Evolutionary conservation across 1,284 basidiomycete genomes (phyloP), one percentile per base, ranked within the genome.

Genomic region (Sporisorium sorghi): DNA sequence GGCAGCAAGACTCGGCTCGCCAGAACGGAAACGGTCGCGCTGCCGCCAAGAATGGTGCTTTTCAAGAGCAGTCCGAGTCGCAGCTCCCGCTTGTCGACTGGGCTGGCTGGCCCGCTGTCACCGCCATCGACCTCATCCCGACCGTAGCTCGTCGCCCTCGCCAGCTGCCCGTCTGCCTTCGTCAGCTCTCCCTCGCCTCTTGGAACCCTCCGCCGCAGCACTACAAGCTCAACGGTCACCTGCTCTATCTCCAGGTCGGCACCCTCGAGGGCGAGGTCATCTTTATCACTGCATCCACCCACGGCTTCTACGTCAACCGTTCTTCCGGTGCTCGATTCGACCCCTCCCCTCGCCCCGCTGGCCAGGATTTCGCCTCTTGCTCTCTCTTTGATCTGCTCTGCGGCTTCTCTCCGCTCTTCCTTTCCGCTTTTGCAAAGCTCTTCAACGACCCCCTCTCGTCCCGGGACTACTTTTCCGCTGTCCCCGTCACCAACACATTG

Each of bases 151-250:
- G 76, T 23, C 49, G 68, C 23, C 81, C 72, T 44, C 78, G 81
- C 19, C 33, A 70, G 77, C 63, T 85, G 79, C 74, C 84, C 75
- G 24, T 76, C 69, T 83, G 77, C 81, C 85, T 89, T 42, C 86
- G 85, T 64, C 81, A 85, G n/a, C 84, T 88, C 64, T 84, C 86
- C 64, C 80, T 89, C 52, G 87, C 87, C 26, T 86, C 86, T n/a
- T 89, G 88, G 87, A 88, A 88, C 80, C 88, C 88, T 24, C 88
- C 88, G 28, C 87, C 88, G 8, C 87, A 88, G 24, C 87, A 88
- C 70, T 83, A 86, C 37, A 86, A 86, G 43, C 86, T 88, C 42
- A 83, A 86, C 52, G 88, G 88, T 37, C 88, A 89, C 78, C 86
- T 88, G 63, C 85, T 88, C 59, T 89, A 89, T 79, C 84, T 89